A percentile compares a stretch with the other conserved stretches of the same genome.
Evolutionary conservation across 2,329 filamentous ascomycete genomes (phyloP).

Genomic region (Colletotrichum somersetense): DNA sequence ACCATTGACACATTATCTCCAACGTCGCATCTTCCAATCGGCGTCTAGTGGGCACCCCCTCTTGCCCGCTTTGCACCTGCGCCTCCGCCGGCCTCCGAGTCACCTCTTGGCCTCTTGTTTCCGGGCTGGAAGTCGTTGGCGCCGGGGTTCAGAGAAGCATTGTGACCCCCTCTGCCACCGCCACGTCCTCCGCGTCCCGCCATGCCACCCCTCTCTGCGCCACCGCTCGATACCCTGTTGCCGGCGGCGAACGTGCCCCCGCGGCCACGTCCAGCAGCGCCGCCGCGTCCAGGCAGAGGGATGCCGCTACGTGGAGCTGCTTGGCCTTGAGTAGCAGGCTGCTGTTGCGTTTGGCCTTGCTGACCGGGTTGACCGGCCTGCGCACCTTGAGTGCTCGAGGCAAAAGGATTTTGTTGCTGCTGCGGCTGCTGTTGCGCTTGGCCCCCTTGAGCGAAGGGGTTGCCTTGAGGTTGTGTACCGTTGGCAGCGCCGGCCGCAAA

Average conservation of each 20-base stretch:
- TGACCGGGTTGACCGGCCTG: conserved; percentile 21
- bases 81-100: conserved; percentile 56
- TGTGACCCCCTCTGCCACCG: conserved; percentile 59
- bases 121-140: conserved; percentile 70
- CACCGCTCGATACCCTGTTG: conserved; percentile 52
- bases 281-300: conserved; percentile 58
- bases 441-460: conserved; percentile 24
- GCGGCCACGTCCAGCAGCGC: conserved; percentile 50
- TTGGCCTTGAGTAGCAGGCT: conserved; percentile 26
- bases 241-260: conserved; percentile 55
- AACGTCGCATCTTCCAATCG: background rate
- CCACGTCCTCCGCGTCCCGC: conserved; percentile 54
- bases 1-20: conserved; percentile 23
- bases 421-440: conserved; percentile 39
- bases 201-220: conserved; percentile 51
- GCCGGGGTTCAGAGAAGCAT: conserved; percentile 59
- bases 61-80: conserved; percentile 59
- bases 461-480: conserved; percentile 3
- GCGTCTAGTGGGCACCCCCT: conserved; percentile 52
- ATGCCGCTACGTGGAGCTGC: conserved; percentile 48
- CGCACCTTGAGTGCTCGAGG: conserved; percentile 18
- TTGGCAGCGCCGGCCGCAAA: conserved; percentile 27
- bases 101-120: conserved; percentile 69
- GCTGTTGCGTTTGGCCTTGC: conserved; percentile 31
- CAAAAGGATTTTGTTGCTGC: conserved; percentile 34